Evolutionary conservation across 805 yeast genomes (phyloP).

Genomic region (Metschnikowia continentalis): DNA sequence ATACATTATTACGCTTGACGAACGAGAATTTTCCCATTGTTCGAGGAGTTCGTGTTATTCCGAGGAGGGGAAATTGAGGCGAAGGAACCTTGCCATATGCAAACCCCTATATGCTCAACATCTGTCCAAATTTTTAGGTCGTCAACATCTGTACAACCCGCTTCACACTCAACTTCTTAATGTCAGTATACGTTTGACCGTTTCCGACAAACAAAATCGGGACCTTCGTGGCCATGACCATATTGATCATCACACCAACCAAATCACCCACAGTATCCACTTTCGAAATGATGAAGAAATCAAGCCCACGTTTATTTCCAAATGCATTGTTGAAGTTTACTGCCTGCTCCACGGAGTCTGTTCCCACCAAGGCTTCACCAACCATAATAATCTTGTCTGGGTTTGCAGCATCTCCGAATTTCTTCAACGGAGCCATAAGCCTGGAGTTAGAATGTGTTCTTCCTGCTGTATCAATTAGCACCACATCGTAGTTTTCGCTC

Average conservation of each 20-base stretch:
- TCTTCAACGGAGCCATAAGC: slow-evolving; percentile 91
- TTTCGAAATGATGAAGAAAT: slow-evolving; percentile 88
- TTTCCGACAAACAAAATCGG: slow-evolving; percentile 95
- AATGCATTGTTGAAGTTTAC: slow-evolving; percentile 89
- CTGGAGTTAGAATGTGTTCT: slow-evolving; percentile 93
- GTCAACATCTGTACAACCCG: slow-evolving; percentile 88
- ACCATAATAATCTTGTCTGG: slow-evolving; percentile 98
- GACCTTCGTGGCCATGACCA: slow-evolving; percentile 94
- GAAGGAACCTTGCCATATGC: no score
- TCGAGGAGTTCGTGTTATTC: not conserved
- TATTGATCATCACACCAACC: slow-evolving; percentile 94
- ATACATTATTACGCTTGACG: not conserved
- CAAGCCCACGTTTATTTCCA: slow-evolving; percentile 75
- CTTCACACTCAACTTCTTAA: slow-evolving; percentile 82
- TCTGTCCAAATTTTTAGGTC: slow-evolving; percentile 64
- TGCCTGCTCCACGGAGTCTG: slow-evolving; percentile 95
- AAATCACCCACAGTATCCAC: slow-evolving; percentile 97
- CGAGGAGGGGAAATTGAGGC: not conserved
- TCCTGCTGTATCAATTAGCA: slow-evolving; percentile 95
- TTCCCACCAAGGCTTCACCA: slow-evolving; percentile 96
- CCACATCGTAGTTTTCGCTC: slow-evolving; percentile 70
- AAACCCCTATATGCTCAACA: slow-evolving; percentile 54
- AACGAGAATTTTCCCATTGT: not conserved
- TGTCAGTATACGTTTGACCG: slow-evolving; percentile 94
- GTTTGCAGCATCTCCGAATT: slow-evolving; percentile 90